phyloP scores from a whole-genome alignment of 495 filamentous ascomycete genomes.

The Hyaloscypha hepaticicola region DNA sequence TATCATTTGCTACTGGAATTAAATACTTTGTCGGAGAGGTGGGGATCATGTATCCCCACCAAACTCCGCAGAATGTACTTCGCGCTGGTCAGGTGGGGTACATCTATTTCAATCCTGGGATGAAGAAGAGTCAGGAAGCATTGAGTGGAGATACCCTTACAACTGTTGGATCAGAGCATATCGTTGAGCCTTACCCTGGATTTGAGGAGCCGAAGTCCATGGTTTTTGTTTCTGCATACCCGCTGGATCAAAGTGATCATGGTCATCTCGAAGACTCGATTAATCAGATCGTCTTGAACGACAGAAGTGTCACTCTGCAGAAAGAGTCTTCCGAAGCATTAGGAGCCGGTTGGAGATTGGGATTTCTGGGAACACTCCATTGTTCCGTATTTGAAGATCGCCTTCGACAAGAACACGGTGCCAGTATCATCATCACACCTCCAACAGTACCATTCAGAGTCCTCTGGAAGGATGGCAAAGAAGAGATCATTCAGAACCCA shows the following conservation, averaged over 20 bases:
- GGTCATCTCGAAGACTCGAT: constrained; percentile 90
- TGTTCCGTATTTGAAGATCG: constrained; percentile 98
- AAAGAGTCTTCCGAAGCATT: constrained; percentile 93
- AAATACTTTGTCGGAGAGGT: constrained; percentile 95
- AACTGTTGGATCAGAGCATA: constrained; percentile 71
- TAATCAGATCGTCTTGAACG: constrained; percentile 89
- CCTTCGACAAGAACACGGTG: constrained; percentile 91
- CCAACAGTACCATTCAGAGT: constrained; percentile 92
- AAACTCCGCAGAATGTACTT: constrained; percentile 74
- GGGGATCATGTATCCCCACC: constrained; percentile 92
- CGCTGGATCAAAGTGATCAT: constrained; percentile 85
- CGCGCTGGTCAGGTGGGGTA: constrained; percentile 95
- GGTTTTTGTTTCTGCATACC: constrained; percentile 97
- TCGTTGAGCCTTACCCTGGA: constrained; percentile 79
- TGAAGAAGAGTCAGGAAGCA: constrained; percentile 93
- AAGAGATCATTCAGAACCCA: constrained; percentile 78
- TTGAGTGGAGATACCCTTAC: constrained; percentile 96
- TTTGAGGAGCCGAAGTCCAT: constrained; percentile 98
- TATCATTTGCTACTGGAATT: constrained; percentile 80
- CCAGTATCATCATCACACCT: constrained; percentile 94
- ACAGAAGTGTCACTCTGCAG: constrained; percentile 87
- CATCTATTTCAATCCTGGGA: constrained; percentile 94
- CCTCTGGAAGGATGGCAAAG: constrained; percentile 67
- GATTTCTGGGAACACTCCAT: constrained; percentile 94
- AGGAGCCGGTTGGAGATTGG: constrained; percentile 89